A percentile compares a stretch with the other conserved stretches of the same genome.
Conservation (phyloP, 305 asterid species). For the Caryopteris hybrid region DNA sequence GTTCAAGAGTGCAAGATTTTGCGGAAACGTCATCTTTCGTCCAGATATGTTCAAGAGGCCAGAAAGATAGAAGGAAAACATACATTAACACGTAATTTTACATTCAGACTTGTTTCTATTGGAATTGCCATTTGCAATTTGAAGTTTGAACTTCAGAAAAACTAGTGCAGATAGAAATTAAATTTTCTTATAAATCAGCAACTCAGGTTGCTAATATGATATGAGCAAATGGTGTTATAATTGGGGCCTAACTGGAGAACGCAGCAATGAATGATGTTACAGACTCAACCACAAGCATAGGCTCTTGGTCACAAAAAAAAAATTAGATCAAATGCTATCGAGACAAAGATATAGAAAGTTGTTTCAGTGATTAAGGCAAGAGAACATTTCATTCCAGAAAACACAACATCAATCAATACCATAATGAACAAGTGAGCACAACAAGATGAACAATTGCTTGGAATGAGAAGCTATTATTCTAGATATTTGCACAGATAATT, state of each 20-base stretch:
- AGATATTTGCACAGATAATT: background rate
- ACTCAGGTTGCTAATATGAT: background rate
- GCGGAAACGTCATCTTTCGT: background rate
- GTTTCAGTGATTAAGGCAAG: background rate
- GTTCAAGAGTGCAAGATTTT: background rate
- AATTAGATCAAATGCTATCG: too few species aligned
- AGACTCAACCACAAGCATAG: background rate
- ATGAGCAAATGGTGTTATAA: background rate
- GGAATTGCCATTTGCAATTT: background rate
- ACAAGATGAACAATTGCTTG: background rate
- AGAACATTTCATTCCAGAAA: background rate
- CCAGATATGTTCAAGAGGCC: too few species aligned
- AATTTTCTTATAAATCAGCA: background rate
- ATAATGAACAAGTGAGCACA: background rate
- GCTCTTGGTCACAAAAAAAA: background rate
- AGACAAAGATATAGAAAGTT: too few species aligned
- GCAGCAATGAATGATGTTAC: background rate
- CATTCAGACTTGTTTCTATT: background rate
- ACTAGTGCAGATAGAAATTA: background rate
- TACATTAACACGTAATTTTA: background rate
- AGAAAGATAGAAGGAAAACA: background rate
- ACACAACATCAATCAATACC: constrained; percentile 2
- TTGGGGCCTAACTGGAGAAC: background rate
- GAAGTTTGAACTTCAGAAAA: background rate
- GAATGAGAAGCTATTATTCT: background rate